phyloP scores from a whole-genome alignment of 257 asterid genomes.

The Capsicum baccatum region DNA sequence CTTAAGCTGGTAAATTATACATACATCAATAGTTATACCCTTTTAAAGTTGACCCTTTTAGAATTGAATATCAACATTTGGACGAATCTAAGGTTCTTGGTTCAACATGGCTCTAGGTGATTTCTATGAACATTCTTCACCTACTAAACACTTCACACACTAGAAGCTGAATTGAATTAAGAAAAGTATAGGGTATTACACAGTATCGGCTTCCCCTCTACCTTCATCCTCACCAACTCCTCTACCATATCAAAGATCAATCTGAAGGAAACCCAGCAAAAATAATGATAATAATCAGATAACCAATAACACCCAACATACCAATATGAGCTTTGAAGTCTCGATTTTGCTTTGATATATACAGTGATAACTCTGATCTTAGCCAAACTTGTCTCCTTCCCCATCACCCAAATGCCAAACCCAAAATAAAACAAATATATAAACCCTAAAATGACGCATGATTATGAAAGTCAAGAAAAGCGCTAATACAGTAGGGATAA shows the following conservation, averaged over 20 bases:
- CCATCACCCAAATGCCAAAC: neutral
- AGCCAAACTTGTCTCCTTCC: neutral
- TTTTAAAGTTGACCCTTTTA: too few species aligned
- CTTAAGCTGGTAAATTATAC: too few species aligned
- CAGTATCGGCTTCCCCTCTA: conserved; percentile 26
- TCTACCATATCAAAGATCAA: conserved; percentile 39
- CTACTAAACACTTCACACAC: too few species aligned
- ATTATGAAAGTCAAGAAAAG: neutral
- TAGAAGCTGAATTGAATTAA: too few species aligned
- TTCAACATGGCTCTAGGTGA: too few species aligned
- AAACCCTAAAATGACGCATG: neutral
- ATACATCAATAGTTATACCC: too few species aligned
- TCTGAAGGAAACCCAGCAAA: conserved; percentile 32
- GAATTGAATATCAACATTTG: too few species aligned
- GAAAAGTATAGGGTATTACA: neutral
- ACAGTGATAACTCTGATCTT: neutral
- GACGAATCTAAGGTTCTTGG: too few species aligned
- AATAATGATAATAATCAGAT: conserved; percentile 3
- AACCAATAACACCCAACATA: conserved; percentile 22
- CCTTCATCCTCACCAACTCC: conserved; percentile 41
- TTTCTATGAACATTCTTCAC: too few species aligned
- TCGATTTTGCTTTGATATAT: neutral
- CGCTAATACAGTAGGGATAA: neutral
- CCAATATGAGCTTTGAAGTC: neutral
- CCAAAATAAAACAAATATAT: neutral